These are phyloP conservation scores for Cubamyces lactineus DNA, from an alignment of 768 basidiomycete genomes.

Conservation along the genomic window DNA sequence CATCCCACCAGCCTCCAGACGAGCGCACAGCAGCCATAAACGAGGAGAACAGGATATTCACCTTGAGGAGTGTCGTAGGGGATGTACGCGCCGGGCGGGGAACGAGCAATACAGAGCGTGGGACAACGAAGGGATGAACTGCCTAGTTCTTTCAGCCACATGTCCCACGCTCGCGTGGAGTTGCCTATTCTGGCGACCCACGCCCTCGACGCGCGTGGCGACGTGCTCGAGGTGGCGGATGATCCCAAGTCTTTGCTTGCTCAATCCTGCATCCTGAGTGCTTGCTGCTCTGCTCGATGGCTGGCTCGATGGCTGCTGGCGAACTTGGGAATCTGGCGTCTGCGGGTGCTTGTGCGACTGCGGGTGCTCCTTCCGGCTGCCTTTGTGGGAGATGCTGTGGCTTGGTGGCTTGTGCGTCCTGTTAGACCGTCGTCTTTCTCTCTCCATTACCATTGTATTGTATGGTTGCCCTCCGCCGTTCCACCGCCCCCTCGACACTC, in stretches of 20 bases:
- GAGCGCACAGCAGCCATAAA: constrained; percentile 9
- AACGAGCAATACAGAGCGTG: constrained; percentile 30
- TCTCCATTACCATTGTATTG: constrained; percentile 12
- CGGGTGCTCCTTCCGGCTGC: constrained; percentile 10
- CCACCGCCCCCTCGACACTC: constrained; percentile 1
- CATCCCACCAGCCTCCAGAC: constrained; percentile 18
- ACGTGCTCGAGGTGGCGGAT: constrained; percentile 3
- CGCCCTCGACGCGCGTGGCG: constrained; percentile 22
- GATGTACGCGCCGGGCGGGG: constrained; percentile 33
- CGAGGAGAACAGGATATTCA: constrained; percentile 32
- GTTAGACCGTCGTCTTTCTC: constrained; percentile 3
- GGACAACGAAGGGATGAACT: constrained; percentile 39
- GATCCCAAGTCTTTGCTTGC: not conserved
- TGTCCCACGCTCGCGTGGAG: constrained; percentile 37
- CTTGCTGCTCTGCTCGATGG: not conserved
- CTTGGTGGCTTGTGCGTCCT: constrained; percentile 11
- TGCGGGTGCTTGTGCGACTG: not conserved
- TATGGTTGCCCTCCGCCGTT: constrained; percentile 10
- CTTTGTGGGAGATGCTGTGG: constrained; percentile 24
- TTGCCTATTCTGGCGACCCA: constrained; percentile 9
- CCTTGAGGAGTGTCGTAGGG: constrained; percentile 43
- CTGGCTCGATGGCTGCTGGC: constrained; percentile 2
- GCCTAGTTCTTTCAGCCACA: constrained; percentile 48
- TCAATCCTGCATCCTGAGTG: not conserved
- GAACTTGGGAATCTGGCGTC: constrained; percentile 5